Percentiles rank a stretch among this genome's conserved stretches.
These are phyloP conservation scores for Casuarina cunninghamiana DNA, from an alignment of 306 rosid genomes.

Conservation along the genomic window DNA sequence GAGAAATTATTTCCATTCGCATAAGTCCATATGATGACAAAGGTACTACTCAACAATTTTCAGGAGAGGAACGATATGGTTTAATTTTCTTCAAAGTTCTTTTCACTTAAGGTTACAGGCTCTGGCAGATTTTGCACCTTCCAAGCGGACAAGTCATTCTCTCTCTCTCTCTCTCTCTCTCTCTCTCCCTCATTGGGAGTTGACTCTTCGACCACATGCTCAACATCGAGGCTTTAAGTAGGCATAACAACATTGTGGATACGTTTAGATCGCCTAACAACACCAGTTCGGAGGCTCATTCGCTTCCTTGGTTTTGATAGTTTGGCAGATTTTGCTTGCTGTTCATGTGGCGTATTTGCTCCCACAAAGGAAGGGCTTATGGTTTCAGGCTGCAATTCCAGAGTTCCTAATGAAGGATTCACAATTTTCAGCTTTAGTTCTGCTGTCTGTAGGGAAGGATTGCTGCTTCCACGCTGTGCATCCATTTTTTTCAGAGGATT, in stretches of 20 bases:
- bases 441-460: neutral
- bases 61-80: slow-evolving; percentile 21
- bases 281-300: neutral
- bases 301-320: slow-evolving; percentile 24
- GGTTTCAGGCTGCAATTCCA: slow-evolving; percentile 16
- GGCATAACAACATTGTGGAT: slow-evolving; percentile 27
- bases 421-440: slow-evolving; percentile 8
- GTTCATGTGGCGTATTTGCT: slow-evolving; percentile 8
- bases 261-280: slow-evolving; percentile 60
- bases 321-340: slow-evolving; percentile 27
- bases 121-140: slow-evolving; percentile 26
- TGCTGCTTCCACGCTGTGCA: neutral
- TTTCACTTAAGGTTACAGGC: slow-evolving; percentile 22
- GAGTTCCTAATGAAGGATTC: slow-evolving; percentile 20
- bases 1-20: slow-evolving; percentile 25
- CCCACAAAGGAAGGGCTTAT: slow-evolving; percentile 11
- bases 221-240: slow-evolving; percentile 9
- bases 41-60: neutral
- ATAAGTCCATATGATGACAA: too few relatives aligned
- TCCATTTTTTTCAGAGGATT: neutral
- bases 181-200: slow-evolving; percentile 20
- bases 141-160: slow-evolving; percentile 36
- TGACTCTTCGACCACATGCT: slow-evolving; percentile 32
- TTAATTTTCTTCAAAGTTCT: slow-evolving; percentile 44
- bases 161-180: slow-evolving; percentile 38